A percentile compares a stretch with the other conserved stretches of the same genome.
Evolutionary conservation across 176 grass and related monocot species (phyloP).

Genomic region (Aegilops bicornis): DNA sequence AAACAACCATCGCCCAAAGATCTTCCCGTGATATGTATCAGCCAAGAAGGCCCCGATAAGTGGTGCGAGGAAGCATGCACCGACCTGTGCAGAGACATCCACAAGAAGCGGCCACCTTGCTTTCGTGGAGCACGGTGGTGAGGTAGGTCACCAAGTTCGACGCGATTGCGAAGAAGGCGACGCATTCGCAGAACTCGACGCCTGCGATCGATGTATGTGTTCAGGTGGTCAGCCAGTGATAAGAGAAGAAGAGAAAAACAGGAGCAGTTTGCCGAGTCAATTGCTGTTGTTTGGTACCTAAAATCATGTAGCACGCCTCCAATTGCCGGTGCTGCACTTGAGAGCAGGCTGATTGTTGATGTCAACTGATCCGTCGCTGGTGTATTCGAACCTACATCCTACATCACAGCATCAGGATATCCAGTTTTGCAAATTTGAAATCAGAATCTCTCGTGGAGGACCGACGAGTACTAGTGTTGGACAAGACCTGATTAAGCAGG

Average conservation of each 20-base stretch:
- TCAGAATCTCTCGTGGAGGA: neutral
- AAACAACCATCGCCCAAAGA: conserved; percentile 15
- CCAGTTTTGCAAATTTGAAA: neutral
- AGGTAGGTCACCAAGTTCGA: conserved; percentile 30
- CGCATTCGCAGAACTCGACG: conserved; percentile 5
- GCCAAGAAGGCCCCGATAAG: conserved; percentile 36
- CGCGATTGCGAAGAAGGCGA: neutral
- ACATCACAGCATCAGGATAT: neutral
- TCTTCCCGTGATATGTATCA: conserved; percentile 33
- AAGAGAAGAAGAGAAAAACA: neutral
- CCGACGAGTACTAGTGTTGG: too few species aligned
- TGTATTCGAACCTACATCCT: conserved; percentile 12
- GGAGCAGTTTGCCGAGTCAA: too few species aligned
- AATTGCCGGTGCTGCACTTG: conserved; percentile 29
- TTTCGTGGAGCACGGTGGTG: conserved; percentile 26
- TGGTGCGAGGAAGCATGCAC: neutral
- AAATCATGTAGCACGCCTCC: conserved; percentile 27
- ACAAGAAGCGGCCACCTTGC: neutral
- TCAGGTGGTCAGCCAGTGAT: neutral
- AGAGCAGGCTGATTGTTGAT: conserved; percentile 34
- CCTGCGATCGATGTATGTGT: neutral
- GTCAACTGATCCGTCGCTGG: conserved; percentile 13
- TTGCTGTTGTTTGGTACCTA: too few species aligned
- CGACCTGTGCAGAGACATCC: too few species aligned
- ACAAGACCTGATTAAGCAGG: neutral